phyloP scores from a whole-genome alignment of 768 basidiomycete species.

The Sarcomyxa edulis region DNA sequence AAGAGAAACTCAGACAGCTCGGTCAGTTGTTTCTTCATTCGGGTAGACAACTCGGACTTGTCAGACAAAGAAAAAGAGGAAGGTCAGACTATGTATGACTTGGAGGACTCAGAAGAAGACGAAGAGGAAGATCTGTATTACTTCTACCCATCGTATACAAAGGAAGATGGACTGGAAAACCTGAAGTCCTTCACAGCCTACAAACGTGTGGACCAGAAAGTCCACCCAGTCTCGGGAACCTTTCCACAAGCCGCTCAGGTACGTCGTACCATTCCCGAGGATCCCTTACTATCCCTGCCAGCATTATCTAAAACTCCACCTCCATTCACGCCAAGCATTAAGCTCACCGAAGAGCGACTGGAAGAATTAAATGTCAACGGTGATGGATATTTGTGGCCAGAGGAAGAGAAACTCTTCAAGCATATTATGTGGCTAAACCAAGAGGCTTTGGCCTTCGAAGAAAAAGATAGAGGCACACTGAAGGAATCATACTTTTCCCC shows the following conservation, averaged over 20 bases:
- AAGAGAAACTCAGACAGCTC: too few relatives aligned
- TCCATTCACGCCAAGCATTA: conserved; percentile 21
- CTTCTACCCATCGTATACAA: too few relatives aligned
- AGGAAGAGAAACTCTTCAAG: conserved; percentile 28
- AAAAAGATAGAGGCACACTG: conserved; percentile 19
- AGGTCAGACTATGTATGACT: too few relatives aligned
- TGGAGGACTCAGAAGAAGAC: too few relatives aligned
- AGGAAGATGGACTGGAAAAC: too few relatives aligned
- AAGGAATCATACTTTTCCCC: conserved; percentile 12
- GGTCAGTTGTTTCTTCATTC: too few relatives aligned
- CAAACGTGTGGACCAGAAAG: conserved; percentile 23
- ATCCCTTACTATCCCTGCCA: conserved; percentile 26
- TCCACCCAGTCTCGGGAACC: conserved; percentile 27
- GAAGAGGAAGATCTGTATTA: too few relatives aligned
- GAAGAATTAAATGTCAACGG: conserved; percentile 19
- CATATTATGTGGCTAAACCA: conserved; percentile 26
- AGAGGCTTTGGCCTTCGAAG: conserved; percentile 24
- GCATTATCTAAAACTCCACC: conserved; percentile 22
- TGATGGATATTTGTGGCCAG: conserved; percentile 24
- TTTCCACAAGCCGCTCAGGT: conserved; percentile 28
- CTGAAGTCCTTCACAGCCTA: too few relatives aligned
- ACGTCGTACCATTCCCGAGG: conserved; percentile 19
- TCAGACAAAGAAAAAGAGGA: too few relatives aligned
- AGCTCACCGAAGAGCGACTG: conserved; percentile 20
- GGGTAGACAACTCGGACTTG: too few relatives aligned